Base-by-base conservation (phyloP, 306 rosid species). In the Trifolium pratense region DNA sequence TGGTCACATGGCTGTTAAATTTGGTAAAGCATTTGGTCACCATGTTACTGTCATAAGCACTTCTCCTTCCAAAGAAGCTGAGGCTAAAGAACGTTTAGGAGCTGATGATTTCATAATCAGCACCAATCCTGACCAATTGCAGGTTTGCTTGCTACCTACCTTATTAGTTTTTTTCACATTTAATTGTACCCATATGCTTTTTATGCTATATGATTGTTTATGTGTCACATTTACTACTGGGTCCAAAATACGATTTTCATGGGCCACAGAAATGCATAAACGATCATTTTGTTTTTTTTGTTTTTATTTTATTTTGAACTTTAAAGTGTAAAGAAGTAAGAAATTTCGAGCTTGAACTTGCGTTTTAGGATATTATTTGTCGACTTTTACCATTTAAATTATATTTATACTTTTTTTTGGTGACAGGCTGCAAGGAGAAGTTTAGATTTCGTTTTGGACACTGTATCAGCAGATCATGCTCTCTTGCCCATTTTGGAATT, bases 31-130 rank as follows among this genome's bases (percentile, higher is more conserved):
- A 8, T 88, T 85, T 14, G 93, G 94, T 0, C 97, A 91, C 57
- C 94, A 91, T 34, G 94, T 91, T 13, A 88, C 93, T 2, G 97
- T 90, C 6, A 88, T 91, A 3, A 91, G 97, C 84, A 80, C 88
- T 55, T 85, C 93, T 43, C 89, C 93, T 0, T 82, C 89, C 25
- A 91, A 91, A 86, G 81, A 88, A 56, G 4, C 73, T 0, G 94
- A 91, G 63, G 97, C 97, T 3, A 85, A 74, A 77, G 39, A 75
- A 0, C 84, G 77, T 21, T 77, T 91, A 62, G 94, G 97, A 9
- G 90, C 93, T 0, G 92, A 91, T 61, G 79, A 89, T 25, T 91
- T 91, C 75, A 59, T 90, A 0, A 37, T 88, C 63, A 88, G 97
- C 81, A 67, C 84, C n/a, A 79, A 88, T 26, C 64, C 79, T 15